phyloP scores from a whole-genome alignment of 345 rosid species.

The Eucalyptus sp. region DNA sequence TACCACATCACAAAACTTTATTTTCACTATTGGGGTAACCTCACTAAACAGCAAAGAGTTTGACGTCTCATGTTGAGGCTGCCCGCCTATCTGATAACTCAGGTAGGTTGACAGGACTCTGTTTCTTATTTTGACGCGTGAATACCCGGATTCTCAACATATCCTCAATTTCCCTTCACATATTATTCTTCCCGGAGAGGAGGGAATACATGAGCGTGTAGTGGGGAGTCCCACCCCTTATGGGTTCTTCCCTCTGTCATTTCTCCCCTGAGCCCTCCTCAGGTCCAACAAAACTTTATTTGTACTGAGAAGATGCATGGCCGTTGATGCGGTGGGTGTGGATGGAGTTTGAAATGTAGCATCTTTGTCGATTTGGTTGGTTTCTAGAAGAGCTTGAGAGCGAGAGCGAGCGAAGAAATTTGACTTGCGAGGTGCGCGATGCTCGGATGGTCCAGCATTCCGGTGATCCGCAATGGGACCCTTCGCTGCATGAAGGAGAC shows the following conservation, averaged over 20 bases:
- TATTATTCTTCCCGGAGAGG: rapidly evolving
- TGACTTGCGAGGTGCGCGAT: background rate
- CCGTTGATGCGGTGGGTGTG: background rate
- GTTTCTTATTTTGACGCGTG: rapidly evolving
- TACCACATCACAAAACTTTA: background rate
- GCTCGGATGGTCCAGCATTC: background rate
- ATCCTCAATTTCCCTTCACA: rapidly evolving
- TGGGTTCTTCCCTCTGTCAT: too few species aligned
- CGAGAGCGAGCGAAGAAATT: background rate
- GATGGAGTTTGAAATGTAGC: background rate
- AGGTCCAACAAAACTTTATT: background rate
- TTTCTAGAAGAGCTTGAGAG: background rate
- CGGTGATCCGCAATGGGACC: background rate
- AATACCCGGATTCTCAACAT: rapidly evolving
- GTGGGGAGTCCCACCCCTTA: too few species aligned
- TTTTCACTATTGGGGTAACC: rapidly evolving
- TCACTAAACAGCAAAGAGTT: rapidly evolving
- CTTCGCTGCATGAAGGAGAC: rapidly evolving
- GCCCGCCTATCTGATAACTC: rapidly evolving
- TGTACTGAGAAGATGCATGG: background rate
- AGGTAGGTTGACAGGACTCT: rapidly evolving
- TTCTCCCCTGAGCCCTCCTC: too few species aligned
- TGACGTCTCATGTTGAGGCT: too few species aligned
- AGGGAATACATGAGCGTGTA: rapidly evolving
- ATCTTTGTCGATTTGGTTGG: background rate